These are phyloP conservation scores for Colletotrichum falcatum DNA, from an alignment of 2,329 filamentous ascomycete species.

Conservation along the genomic window DNA sequence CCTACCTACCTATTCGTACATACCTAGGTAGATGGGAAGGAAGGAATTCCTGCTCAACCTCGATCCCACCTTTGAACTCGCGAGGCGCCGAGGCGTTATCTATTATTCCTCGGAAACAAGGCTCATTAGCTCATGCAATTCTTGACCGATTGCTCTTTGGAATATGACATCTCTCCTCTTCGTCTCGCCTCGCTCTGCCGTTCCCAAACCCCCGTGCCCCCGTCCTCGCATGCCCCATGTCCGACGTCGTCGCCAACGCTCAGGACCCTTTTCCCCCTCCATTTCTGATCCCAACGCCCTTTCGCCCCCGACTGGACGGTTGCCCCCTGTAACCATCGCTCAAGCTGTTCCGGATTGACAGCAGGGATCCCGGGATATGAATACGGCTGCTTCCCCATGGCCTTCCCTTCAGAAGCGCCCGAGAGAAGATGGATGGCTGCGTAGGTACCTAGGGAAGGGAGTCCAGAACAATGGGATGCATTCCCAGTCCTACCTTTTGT, in stretches of 20 bases:
- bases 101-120: background rate
- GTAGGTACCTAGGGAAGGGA: too few species aligned
- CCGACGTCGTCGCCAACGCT: background rate
- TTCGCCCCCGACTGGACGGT: constrained; percentile 26
- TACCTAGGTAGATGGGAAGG: background rate
- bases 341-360: constrained; percentile 38
- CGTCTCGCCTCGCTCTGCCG: background rate
- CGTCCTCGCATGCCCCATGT: background rate
- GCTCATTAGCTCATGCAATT: background rate
- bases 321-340: constrained; percentile 36
- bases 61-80: background rate
- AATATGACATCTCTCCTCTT: background rate
- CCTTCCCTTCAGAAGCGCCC: background rate
- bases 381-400: background rate
- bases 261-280: constrained; percentile 13
- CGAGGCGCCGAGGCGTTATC: background rate
- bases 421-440: background rate
- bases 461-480: too few species aligned
- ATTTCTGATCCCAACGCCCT: background rate
- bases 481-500: too few species aligned
- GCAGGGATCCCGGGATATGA: constrained; percentile 30
- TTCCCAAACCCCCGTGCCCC: background rate
- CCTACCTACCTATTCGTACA: too few species aligned
- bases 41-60: constrained; percentile 4
- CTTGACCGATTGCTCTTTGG: too few species aligned